phyloP scores from a whole-genome alignment of 2,329 filamentous ascomycete genomes.

The Ophiosphaerella korrae region DNA sequence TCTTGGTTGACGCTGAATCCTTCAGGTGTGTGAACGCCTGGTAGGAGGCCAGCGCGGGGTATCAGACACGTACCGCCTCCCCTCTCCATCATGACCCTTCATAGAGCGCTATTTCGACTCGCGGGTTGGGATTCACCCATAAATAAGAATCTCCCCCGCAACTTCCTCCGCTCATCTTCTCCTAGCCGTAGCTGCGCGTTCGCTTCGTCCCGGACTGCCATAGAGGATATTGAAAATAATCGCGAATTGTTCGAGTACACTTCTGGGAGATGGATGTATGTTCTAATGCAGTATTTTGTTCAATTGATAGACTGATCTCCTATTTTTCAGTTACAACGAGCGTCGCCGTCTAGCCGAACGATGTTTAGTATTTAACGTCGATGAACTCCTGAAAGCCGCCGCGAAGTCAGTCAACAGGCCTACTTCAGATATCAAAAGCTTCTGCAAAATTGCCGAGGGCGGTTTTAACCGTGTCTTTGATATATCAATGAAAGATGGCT shows the following conservation, averaged over 20 bases:
- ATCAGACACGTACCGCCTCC: no score
- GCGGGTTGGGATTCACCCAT: no score
- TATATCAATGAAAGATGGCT: constrained; percentile 33
- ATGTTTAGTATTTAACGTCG: constrained; percentile 25
- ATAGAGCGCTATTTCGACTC: no score
- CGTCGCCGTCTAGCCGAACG: constrained; percentile 22
- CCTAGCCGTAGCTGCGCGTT: no score
- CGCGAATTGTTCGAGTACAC: constrained; percentile 33
- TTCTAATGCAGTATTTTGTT: background rate
- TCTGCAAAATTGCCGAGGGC: constrained; percentile 44
- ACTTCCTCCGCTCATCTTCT: no score
- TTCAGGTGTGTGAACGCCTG: no score
- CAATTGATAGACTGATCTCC: background rate
- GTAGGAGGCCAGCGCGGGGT: no score
- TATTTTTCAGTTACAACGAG: constrained; percentile 27
- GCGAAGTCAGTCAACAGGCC: constrained; percentile 20
- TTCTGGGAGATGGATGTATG: constrained; percentile 30
- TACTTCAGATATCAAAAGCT: constrained; percentile 19
- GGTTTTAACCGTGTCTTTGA: constrained; percentile 46
- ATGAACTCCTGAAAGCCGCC: constrained; percentile 28
- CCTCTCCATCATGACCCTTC: no score
- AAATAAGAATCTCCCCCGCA: no score
- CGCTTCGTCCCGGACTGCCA: no score
- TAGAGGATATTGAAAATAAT: background rate
- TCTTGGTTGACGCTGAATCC: no score